A percentile compares a stretch with the other conserved stretches of the same genome.
phyloP scores from a whole-genome alignment of 805 yeast genomes.

The Zygoascus ofunaensis region DNA sequence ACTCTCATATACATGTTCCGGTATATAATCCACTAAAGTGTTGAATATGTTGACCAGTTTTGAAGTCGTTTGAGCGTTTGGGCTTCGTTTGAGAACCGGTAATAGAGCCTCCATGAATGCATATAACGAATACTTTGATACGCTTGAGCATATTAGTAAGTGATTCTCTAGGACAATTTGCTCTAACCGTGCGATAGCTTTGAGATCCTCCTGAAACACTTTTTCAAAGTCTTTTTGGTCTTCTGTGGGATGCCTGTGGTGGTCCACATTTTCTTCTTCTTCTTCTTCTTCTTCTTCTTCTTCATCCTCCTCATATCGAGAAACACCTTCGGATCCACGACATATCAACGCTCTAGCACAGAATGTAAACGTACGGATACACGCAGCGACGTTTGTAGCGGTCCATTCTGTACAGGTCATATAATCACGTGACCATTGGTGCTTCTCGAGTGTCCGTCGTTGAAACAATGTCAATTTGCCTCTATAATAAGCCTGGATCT shows the following conservation, averaged over 20 bases:
- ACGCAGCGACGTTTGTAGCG: neutral
- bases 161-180: neutral
- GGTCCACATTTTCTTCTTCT: no score
- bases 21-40: neutral
- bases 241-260: no score
- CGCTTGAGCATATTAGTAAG: neutral
- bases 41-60: neutral
- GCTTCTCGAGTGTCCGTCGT: neutral
- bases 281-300: no score
- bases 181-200: neutral
- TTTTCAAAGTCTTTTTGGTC: neutral
- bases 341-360: neutral
- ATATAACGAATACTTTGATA: neutral
- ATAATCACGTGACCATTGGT: neutral
- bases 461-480: conserved; percentile 5
- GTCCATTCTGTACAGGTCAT: neutral
- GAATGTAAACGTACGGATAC: conserved; percentile 1
- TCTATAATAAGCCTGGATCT: conserved; percentile 44
- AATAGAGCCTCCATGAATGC: neutral
- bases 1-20: neutral
- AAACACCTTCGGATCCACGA: no score
- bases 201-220: neutral
- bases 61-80: neutral
- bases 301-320: no score
- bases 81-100: neutral